A percentile compares a stretch with the other conserved stretches of the same genome.
Evolutionary conservation across 345 rosid species (phyloP).

Genomic region (Citrus trifoliata): DNA sequence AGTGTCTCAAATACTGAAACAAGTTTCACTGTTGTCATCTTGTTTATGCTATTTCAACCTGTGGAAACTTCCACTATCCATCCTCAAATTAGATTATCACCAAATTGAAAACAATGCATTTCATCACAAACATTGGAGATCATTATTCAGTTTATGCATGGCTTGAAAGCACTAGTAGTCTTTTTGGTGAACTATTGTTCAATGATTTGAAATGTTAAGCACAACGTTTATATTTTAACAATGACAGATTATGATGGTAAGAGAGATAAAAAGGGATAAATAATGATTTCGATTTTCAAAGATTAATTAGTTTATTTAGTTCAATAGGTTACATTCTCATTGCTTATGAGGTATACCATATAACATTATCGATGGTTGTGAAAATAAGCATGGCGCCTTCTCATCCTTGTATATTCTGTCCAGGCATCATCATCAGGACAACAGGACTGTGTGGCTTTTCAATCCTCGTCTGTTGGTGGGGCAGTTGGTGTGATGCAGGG

Average conservation of each 20-base stretch:
- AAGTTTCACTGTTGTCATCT: neutral
- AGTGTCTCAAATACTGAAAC: neutral
- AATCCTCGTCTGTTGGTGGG: conserved; percentile 29
- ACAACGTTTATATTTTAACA: neutral
- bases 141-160: neutral
- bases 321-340: neutral
- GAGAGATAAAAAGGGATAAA: neutral
- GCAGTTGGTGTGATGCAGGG: conserved; percentile 26
- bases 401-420: conserved; percentile 11
- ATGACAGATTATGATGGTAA: neutral
- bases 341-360: neutral
- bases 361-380: neutral
- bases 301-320: neutral
- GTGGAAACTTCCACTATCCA: neutral
- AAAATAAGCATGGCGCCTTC: conserved; percentile 2
- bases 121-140: neutral
- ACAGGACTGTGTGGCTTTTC: conserved; percentile 38
- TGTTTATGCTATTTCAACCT: neutral
- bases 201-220: neutral
- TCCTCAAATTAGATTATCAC: neutral
- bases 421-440: conserved; percentile 56
- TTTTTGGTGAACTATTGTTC: neutral
- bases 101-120: neutral
- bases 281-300: neutral
- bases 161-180: neutral